These are phyloP conservation scores for Apiospora koreana DNA, from an alignment of 2,329 filamentous ascomycete genomes.

Conservation along the genomic window DNA sequence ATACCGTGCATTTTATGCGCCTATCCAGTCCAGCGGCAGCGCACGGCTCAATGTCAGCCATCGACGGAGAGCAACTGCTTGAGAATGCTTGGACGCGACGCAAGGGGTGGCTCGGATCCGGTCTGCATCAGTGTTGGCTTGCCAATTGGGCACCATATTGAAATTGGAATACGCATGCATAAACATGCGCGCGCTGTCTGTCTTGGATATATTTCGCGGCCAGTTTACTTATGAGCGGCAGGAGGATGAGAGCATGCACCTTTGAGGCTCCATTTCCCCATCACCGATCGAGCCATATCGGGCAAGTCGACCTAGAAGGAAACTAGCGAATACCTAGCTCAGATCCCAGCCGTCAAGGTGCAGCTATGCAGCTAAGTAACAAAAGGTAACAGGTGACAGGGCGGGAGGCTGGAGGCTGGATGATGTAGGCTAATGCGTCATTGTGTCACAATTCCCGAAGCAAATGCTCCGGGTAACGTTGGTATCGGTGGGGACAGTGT, in stretches of 20 bases:
- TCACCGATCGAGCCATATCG: neutral
- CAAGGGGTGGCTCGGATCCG: neutral
- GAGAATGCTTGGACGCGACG: neutral
- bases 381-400: neutral
- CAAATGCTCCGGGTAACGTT: slow-evolving; percentile 4
- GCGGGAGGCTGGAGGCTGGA: neutral
- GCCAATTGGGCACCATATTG: neutral
- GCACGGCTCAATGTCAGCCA: neutral
- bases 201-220: too few relatives aligned
- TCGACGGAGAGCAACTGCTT: neutral
- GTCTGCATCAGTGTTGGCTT: neutral
- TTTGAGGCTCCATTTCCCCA: neutral
- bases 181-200: neutral
- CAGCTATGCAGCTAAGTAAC: neutral
- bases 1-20: neutral
- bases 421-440: neutral
- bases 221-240: too few relatives aligned
- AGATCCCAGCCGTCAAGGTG: neutral
- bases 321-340: neutral
- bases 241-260: too few relatives aligned
- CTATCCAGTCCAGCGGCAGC: neutral
- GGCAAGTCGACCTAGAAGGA: too few relatives aligned
- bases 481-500: neutral
- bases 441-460: slow-evolving; percentile 2
- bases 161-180: neutral